Base-by-base conservation (phyloP, 768 basidiomycete species). In the Mrakia gelida region DNA sequence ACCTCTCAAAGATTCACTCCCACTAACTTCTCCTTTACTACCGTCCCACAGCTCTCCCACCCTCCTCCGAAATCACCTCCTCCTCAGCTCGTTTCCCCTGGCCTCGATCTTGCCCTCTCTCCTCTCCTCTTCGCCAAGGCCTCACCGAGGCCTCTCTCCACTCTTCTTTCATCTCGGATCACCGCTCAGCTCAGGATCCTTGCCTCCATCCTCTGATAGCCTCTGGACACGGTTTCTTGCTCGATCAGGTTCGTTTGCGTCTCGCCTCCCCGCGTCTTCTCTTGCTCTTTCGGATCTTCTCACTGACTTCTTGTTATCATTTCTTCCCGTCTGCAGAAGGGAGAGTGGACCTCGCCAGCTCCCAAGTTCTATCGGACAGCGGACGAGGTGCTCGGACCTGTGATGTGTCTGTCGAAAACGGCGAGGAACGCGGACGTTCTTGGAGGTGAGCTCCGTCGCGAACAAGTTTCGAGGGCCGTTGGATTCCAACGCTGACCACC, bases 101-200 rank as follows among this genome's bases (percentile, higher is more conserved):
- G 65, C 74, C 82, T 9, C 73, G 80, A 56, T 80, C 81, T 9
- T 84, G 83, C 72, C 80, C 82, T 23, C 80, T 82, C 52, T 70
- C 75, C 30, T 81, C 82, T 23, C 80, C 82, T 10, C 80, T 84
- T 8, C 81, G 82, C 13, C 74, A 73, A 41, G 78, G 78, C 38
- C 65, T 62, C 21, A 28, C 63, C 23, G 43, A 59, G 28, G 43
- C 38, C 2, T 56, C 77, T 3, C 61, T 68, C 7, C 76, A 77
- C 61, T 34, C 52, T 49, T 18, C 73, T 28, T 79, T 75, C 59
- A 71, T 79, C 68, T n/a, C 73, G 11, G 30, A 70, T 28, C 74
- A 70, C 28, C 73, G 71, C 11, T 6, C 23, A 1, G 78, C 70
- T 41, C 74, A 75, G 11, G 70, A 79, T 43, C 73, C 74, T 16